A percentile compares a stretch with the other conserved stretches of the same genome.
Conservation (phyloP, 2,329 filamentous ascomycete species). For the Blastomyces silverae region DNA sequence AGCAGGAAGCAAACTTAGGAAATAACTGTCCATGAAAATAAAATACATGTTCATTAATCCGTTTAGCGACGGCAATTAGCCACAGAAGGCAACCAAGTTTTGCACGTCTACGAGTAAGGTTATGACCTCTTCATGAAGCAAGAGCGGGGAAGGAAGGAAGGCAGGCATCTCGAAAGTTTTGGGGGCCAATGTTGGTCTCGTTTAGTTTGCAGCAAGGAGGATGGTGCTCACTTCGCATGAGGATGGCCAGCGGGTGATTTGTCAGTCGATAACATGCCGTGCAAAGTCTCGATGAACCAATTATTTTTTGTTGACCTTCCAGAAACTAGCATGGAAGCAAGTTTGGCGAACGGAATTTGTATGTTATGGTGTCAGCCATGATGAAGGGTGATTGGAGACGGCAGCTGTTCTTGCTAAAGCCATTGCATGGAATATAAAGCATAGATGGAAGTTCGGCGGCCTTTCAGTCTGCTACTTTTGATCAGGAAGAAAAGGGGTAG, state of each 20-base stretch:
- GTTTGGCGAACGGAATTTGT: neutral
- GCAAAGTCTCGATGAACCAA: neutral
- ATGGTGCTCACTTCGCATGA: neutral
- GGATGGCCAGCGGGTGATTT: neutral
- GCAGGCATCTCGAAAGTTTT: neutral
- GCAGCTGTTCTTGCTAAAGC: too few species aligned
- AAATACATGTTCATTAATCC: neutral
- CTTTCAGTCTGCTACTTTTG: too few species aligned
- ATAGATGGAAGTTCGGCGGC: too few species aligned
- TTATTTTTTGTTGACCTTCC: neutral
- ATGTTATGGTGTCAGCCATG: neutral
- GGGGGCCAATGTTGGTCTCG: neutral
- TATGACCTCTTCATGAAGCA: neutral
- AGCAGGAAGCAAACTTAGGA: too few species aligned
- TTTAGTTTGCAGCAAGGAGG: neutral
- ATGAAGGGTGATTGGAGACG: too few species aligned
- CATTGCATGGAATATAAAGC: too few species aligned
- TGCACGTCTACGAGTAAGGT: neutral
- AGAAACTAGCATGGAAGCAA: neutral
- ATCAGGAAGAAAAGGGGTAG: too few species aligned
- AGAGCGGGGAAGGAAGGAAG: neutral
- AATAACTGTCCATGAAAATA: neutral
- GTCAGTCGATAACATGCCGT: neutral
- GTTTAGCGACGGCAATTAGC: neutral
- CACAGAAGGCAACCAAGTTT: neutral